Percentiles rank a stretch among this genome's conserved stretches.
phyloP scores from a whole-genome alignment of 106 monocot genomes.

The Dendrobium huoshanense region DNA sequence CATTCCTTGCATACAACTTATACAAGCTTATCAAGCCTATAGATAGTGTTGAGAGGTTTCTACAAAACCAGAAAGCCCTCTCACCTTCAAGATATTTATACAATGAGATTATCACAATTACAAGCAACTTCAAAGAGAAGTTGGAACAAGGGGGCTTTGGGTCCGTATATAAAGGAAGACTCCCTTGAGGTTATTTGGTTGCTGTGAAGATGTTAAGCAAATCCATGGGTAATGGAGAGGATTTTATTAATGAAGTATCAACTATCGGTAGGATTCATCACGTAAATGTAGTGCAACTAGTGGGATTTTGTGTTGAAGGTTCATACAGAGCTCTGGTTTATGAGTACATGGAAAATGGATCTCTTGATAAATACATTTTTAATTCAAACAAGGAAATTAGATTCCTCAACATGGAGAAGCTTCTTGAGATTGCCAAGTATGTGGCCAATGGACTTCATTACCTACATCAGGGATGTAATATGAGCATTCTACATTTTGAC shows the following conservation, averaged over 20 bases:
- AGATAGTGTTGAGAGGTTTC: neutral
- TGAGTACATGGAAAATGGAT: conserved; percentile 10
- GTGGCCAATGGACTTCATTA: conserved; percentile 11
- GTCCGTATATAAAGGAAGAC: neutral
- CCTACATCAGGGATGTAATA: conserved; percentile 10
- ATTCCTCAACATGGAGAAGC: neutral
- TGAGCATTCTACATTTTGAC: conserved; percentile 11
- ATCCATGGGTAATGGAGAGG: neutral
- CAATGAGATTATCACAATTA: too few species aligned
- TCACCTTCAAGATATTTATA: neutral
- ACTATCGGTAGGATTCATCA: too few species aligned
- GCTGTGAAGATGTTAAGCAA: neutral
- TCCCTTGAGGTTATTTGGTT: neutral
- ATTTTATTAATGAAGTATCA: neutral
- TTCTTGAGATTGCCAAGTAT: conserved; percentile 4
- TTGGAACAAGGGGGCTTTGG: neutral
- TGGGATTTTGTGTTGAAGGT: too few species aligned
- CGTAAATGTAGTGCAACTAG: too few species aligned
- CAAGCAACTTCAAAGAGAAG: too few species aligned
- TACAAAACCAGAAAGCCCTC: neutral
- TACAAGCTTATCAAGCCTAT: neutral
- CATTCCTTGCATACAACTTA: too few species aligned
- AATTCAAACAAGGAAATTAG: neutral
- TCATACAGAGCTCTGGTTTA: neutral
- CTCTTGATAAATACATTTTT: conserved; percentile 7